Conservation (phyloP, 2,329 filamentous ascomycete genomes). For the Fusarium neocosmosporiellum region DNA sequence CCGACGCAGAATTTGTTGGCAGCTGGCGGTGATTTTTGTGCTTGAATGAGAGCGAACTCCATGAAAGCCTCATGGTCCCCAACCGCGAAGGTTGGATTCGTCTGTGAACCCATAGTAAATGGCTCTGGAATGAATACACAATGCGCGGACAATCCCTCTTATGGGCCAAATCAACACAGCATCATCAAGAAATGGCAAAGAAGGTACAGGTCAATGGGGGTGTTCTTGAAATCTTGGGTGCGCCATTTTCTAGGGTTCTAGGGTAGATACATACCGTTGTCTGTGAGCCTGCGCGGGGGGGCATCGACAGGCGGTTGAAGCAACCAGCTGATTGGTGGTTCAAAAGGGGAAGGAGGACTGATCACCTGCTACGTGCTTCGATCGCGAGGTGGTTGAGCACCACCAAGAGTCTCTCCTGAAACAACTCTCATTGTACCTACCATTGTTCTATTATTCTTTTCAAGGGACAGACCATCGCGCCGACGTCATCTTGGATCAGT, state of each 20-base stretch:
- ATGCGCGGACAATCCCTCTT: background rate
- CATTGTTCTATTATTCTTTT: background rate
- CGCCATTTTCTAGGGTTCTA: background rate
- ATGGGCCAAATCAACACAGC: background rate
- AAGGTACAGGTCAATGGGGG: background rate
- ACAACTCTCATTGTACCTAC: background rate
- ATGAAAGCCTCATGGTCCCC: constrained; percentile 53
- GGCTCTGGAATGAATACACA: background rate
- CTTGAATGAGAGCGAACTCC: constrained; percentile 50
- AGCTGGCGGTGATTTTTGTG: constrained; percentile 51
- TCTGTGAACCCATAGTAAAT: constrained; percentile 11
- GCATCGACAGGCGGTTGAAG: constrained; percentile 12
- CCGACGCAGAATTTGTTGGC: constrained; percentile 56
- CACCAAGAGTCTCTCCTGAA: constrained; percentile 1
- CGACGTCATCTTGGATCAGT: background rate
- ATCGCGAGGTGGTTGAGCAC: background rate
- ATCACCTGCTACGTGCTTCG: background rate
- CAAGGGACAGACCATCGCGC: background rate
- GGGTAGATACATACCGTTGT: background rate
- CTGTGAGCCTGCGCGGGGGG: constrained; percentile 1
- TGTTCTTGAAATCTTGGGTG: constrained; percentile 7
- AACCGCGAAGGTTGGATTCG: constrained; percentile 35
- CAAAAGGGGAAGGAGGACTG: background rate
- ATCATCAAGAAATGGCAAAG: background rate
- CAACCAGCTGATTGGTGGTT: constrained; percentile 19